These are phyloP conservation scores for Phalaenopsis equestris DNA, from an alignment of 106 monocot genomes.

Conservation along the genomic window DNA sequence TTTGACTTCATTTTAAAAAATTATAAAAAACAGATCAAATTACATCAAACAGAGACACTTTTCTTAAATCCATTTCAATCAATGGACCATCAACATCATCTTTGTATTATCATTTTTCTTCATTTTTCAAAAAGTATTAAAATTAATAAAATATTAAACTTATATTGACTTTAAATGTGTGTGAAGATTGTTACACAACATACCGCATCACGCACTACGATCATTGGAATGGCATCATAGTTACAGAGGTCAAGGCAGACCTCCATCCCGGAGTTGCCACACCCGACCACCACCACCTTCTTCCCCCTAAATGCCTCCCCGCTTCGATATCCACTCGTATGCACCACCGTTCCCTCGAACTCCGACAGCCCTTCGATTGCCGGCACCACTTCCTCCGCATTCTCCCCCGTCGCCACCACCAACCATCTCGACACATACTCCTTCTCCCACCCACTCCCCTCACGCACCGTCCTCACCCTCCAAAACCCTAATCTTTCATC, in stretches of 20 bases:
- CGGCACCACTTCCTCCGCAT: conserved; percentile 50
- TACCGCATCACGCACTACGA: conserved; percentile 62
- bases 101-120: background rate
- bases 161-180: background rate
- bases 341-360: conserved; percentile 36
- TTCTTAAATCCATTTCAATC: background rate
- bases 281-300: conserved; percentile 58
- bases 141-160: background rate
- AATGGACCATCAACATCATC: background rate
- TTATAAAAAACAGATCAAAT: background rate
- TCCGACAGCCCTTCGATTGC: conserved; percentile 27
- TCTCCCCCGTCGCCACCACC: conserved; percentile 69
- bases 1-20: background rate
- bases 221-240: conserved; percentile 36
- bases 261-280: conserved; percentile 76
- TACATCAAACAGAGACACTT: background rate
- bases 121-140: no score
- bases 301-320: conserved; percentile 39
- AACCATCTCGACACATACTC: conserved; percentile 41
- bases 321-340: conserved; percentile 46
- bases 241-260: conserved; percentile 59
- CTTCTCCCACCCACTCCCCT: background rate
- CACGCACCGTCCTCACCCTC: conserved; percentile 23
- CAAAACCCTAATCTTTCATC: conserved; percentile 24
- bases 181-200: background rate